A percentile compares a stretch with the other conserved stretches of the same genome.
Evolutionary conservation across 1,284 basidiomycete genomes (phyloP).

Genomic region (Vanrija humicola): DNA sequence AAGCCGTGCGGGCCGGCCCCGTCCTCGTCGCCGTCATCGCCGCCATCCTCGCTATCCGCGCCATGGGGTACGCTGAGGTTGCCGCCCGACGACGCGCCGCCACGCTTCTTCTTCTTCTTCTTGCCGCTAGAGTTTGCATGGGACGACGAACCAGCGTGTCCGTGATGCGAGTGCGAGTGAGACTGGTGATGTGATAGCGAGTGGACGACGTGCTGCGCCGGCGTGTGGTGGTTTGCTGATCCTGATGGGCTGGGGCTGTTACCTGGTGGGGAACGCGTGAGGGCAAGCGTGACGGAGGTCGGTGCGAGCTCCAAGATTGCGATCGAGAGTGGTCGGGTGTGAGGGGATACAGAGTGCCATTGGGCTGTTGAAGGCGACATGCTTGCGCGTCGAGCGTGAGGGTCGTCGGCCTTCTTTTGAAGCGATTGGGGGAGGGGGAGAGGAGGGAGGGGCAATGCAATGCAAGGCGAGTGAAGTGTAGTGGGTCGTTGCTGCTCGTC

Average conservation of each 20-base stretch:
- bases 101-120: conserved; percentile 17
- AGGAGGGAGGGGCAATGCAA: too few relatives aligned
- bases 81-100: background rate
- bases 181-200: background rate
- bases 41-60: conserved; percentile 35
- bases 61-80: background rate
- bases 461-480: background rate
- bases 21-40: conserved; percentile 31
- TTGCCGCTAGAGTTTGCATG: conserved; percentile 2
- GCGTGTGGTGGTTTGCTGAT: background rate
- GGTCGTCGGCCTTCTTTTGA: too few relatives aligned
- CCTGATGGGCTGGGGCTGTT: conserved; percentile 1
- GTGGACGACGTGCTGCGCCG: conserved; percentile 20
- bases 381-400: background rate
- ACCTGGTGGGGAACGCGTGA: conserved; percentile 34
- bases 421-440: too few relatives aligned
- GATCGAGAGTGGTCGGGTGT: conserved; percentile 45
- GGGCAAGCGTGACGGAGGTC: conserved; percentile 45
- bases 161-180: conserved; percentile 3
- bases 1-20: conserved; percentile 3
- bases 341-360: conserved; percentile 46
- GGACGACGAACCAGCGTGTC: background rate
- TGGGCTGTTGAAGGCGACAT: conserved; percentile 27
- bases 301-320: conserved; percentile 48
- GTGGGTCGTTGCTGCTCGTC: background rate